Evolutionary conservation across 2,329 filamentous ascomycete species (phyloP).

Genomic region (Cladosporium halotolerans): DNA sequence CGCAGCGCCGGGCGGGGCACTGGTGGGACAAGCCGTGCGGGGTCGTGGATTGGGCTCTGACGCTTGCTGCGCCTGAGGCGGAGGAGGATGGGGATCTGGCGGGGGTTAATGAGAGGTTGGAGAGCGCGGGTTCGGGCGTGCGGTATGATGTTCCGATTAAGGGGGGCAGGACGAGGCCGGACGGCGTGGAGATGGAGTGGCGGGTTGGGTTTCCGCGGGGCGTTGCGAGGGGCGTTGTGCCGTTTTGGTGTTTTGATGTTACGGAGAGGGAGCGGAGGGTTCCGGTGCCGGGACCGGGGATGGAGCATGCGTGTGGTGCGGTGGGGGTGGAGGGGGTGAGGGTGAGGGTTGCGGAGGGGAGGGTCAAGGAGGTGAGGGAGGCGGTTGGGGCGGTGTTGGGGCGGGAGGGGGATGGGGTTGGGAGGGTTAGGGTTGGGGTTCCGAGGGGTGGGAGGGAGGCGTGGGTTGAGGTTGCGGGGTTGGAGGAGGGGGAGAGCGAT

Average conservation of each 20-base stretch:
- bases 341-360: conserved; percentile 10
- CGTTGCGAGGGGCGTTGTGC: conserved; percentile 46
- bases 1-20: conserved; percentile 42
- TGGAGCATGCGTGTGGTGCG: conserved; percentile 47
- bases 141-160: conserved; percentile 44
- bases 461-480: neutral
- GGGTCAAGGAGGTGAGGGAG: neutral
- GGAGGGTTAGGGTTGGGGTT: neutral
- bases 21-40: conserved; percentile 52
- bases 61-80: conserved; percentile 17
- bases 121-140: conserved; percentile 27
- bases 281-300: conserved; percentile 36
- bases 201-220: conserved; percentile 46
- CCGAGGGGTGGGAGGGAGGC: conserved; percentile 1
- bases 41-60: conserved; percentile 58
- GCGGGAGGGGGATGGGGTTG: neutral
- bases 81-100: conserved; percentile 17
- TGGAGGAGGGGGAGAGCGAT: neutral
- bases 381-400: conserved; percentile 3
- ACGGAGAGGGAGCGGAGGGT: conserved; percentile 53
- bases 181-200: conserved; percentile 56
- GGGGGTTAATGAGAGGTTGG: conserved; percentile 18
- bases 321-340: conserved; percentile 46
- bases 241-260: conserved; percentile 62
- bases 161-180: conserved; percentile 50